Evolutionary conservation across 495 filamentous ascomycete genomes (phyloP), one percentile per base, ranked within the genome.

Genomic region (Trypethelium eluteriae): DNA sequence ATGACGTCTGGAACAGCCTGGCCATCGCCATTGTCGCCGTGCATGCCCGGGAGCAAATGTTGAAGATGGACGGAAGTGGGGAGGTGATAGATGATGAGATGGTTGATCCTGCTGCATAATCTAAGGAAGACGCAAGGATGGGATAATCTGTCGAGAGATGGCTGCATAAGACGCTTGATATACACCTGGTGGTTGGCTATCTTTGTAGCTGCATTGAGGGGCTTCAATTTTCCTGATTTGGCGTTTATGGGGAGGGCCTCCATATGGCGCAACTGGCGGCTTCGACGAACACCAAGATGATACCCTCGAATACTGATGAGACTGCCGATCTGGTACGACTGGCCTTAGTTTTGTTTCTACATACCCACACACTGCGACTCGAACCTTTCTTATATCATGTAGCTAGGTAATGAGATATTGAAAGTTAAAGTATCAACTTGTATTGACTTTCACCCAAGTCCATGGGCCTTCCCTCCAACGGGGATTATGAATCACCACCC

Each of bases 1-100:
- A 73, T 62, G 75, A 78, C 64, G 75, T 78, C 12, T 78, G 76
- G 76, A 77, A 76, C 56, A 63, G 67, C 18, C 65, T 78, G 10
- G 75, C 76, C 5, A 46, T 77, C 35, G 75, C 75, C 6, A 77
- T 77, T 50, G 65, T 77, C 14, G 63, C 53, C 7, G 36, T 59
- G 53, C 53, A 59, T 59, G 53, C 53, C 0, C 53, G 53, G 7
- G 53, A 59, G 53, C 53, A 59, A 32, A 59, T 59, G 53, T 18
- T n/a, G 32, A 59, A 36, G 4, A 34, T 59, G 7, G 34, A 59
- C 32, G 53, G 53, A 59, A 18, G 32, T 36, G 53, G 36, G 32
- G 53, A 59, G 32, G 53, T 35, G 53, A 35, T 59, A 32, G 14
- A 36, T 36, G 53, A 59, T 36, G 53, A 59, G 10, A 59, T 36